Evolutionary conservation across 169 alveolate species (phyloP).

Genomic region (Plasmodium gonderi): DNA sequence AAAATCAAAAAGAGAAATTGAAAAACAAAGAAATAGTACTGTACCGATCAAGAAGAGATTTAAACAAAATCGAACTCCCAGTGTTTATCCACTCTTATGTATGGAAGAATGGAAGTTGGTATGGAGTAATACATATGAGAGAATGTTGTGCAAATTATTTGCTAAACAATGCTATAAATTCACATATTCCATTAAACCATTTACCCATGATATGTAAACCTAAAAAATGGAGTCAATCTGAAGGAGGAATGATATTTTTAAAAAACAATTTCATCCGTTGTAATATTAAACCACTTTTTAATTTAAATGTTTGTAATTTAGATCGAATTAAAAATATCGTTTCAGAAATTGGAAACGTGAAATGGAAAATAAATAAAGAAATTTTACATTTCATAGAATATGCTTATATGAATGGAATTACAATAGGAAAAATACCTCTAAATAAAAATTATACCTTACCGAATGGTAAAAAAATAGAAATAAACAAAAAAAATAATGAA

Average conservation of each 20-base stretch:
- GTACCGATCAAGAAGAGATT: constrained; percentile 78
- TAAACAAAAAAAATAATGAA: constrained; percentile 30
- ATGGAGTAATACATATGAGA: constrained; percentile 84
- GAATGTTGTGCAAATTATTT: constrained; percentile 83
- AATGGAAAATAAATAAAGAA: constrained; percentile 80
- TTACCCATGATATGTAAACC: constrained; percentile 86
- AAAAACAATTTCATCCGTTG: constrained; percentile 82
- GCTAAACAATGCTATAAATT: constrained; percentile 80
- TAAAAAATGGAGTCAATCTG: constrained; percentile 77
- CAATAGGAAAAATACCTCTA: constrained; percentile 48
- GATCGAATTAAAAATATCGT: constrained; percentile 78
- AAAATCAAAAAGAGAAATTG: constrained; percentile 45
- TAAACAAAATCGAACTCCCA: constrained; percentile 80
- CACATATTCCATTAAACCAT: constrained; percentile 78
- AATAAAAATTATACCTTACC: constrained; percentile 56
- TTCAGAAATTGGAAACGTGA: constrained; percentile 77
- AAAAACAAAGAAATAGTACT: constrained; percentile 37
- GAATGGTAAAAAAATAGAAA: constrained; percentile 33
- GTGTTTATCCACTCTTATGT: constrained; percentile 80
- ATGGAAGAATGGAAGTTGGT: constrained; percentile 79
- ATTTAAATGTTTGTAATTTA: constrained; percentile 80
- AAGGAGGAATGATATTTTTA: constrained; percentile 78
- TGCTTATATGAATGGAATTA: constrained; percentile 74
- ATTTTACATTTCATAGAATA: constrained; percentile 74
- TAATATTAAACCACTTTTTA: constrained; percentile 77